Conservation (phyloP, 2,329 filamentous ascomycete species). For the Parafenestella ontariensis region DNA sequence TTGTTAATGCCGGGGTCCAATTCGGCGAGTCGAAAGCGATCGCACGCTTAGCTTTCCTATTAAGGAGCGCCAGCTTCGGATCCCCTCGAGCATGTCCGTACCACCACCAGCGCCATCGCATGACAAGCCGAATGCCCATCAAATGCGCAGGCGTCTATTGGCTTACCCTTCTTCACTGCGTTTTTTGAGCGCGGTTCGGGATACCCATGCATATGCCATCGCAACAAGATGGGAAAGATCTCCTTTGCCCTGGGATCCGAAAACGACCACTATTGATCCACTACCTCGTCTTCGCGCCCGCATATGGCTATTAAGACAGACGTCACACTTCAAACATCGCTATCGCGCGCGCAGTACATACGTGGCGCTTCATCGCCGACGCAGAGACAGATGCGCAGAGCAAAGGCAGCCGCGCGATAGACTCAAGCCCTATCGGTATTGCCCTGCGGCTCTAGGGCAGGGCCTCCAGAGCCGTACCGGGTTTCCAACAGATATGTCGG, state of each 20-base stretch:
- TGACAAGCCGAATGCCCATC: background rate
- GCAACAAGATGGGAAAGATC: background rate
- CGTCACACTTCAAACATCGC: no score
- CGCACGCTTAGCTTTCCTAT: background rate
- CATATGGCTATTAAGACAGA: no score
- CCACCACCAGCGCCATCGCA: constrained; percentile 1
- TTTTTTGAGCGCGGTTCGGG: background rate
- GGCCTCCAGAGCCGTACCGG: background rate
- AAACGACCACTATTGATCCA: background rate
- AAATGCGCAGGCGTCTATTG: constrained; percentile 3
- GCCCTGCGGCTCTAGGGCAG: background rate
- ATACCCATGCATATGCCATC: background rate
- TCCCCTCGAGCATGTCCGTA: constrained; percentile 13
- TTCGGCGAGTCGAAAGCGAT: constrained; percentile 7
- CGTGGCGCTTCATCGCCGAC: background rate
- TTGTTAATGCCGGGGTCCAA: constrained; percentile 12
- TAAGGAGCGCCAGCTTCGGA: constrained; percentile 4
- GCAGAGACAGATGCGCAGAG: background rate
- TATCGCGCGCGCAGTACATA: no score
- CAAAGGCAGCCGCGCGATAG: background rate
- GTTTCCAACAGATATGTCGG: background rate
- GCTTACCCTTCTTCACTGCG: background rate
- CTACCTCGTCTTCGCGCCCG: no score
- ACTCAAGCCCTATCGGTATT: background rate
- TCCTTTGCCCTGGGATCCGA: background rate